Evolutionary conservation across 1,284 basidiomycete species (phyloP), one percentile per base, ranked within the genome.

Genomic region (Microbotryum lychnidis-dioicae): DNA sequence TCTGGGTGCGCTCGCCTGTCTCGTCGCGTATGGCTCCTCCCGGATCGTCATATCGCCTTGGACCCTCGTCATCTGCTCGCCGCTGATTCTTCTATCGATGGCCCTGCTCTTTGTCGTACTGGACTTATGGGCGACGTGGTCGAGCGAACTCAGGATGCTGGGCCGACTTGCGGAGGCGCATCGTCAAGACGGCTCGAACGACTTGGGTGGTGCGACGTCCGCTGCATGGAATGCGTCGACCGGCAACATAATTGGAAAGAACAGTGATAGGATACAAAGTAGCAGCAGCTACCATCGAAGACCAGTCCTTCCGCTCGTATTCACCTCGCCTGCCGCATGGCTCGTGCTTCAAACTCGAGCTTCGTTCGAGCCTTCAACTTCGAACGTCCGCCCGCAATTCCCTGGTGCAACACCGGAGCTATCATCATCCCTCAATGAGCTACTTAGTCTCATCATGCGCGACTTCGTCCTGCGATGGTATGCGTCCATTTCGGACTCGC

Each of bases 311-410:
- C 64, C 63, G 31, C 45, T 69, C 25, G 47, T 57, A 27, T 92
- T 93, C 77, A 89, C 89, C 8, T 90, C 89, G 1, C 87, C 89
- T 16, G 89, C 91, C 57, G 89, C 90, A 48, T 93, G 90, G 90
- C 87, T 91, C 71, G 88, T 85, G 1, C 85, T 89, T 48, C 79
- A 88, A 50, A 91, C 83, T 48, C 83, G 89, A 29, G 87, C 86
- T 10, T 83, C 86, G 73, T 93, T 90, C 90, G 87, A 65, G 44
- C 27, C 55, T 6, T 10, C 47, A 79, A 42, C 79, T 79, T 64
- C 84, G 14, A 25, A 33, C 42, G 46, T 23, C 21, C 65, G 21
- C 45, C 65, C 1, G 25, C 60, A 18, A n/a, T 54, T 69, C 50
- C 57, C 58, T 4, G 45, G 84, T 37, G 79, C 82, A 42, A 82